Base-by-base conservation (phyloP, 2,329 filamentous ascomycete species). In the Chrysoporthe puriensis region DNA sequence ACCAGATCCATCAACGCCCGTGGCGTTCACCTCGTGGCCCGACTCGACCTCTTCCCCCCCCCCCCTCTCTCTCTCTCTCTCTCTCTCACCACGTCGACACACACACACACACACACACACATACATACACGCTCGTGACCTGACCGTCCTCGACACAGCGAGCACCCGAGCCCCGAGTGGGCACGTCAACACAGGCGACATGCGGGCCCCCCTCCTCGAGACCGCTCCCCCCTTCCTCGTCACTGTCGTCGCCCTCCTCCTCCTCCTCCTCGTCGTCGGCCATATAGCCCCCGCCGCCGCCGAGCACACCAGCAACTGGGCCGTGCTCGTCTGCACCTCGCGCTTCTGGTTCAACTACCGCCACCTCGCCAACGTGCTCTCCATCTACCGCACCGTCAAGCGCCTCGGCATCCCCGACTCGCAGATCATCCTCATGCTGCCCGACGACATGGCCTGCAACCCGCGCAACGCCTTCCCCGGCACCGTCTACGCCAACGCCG, bases 321-420 rank as follows among this genome's bases (percentile, higher is more conserved):
- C 96, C 11, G 96, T 99, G 70, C 90, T 99, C n/a, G 96, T 99
- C 68, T 96, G 92, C 72, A 99, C 96, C 6, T 99, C 96, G 64
- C 92, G 96, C 64, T 99, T 99, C 85, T 99, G 96, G 96, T 99
- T 99, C 89, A 99, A 99, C 83, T 99, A 99, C 81, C 92, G 96
- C 67, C 96, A 99, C 79, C 90, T 99, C 63, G 94, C 96, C 79
- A 99, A 99, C 82, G 96, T 97, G 21, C 89, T 99, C 70, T 97
- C 95, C 69, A 90, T 99, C 71, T 99, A 99, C 82, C 93, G 96
- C 68, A 99, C 96, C 67, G 96, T 99, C 71, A 99, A 99, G 83
- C 92, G 96, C 14, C 89, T 99, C 48, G 96, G 96, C 60, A 99
- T 99, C 69, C 96, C 96, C 46, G 96, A 99, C 80, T 97, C 93